Evolutionary conservation across 2,329 filamentous ascomycete species (phyloP).

Genomic region (Fusarium odoratissimum): DNA sequence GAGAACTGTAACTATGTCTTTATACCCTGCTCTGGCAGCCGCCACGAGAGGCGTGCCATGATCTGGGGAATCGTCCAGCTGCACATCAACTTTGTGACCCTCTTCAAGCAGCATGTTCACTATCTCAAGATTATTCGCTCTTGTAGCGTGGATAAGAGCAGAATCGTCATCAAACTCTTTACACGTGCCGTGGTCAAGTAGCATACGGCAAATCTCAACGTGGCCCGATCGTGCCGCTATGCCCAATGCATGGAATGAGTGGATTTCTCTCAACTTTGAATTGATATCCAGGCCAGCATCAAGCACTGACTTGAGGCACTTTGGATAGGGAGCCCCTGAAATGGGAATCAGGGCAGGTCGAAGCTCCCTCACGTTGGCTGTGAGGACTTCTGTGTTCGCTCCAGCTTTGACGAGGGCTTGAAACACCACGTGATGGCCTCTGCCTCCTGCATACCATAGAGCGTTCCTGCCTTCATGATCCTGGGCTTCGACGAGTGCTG

Average conservation of each 20-base stretch:
- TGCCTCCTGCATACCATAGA: not conserved
- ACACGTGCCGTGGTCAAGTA: not conserved
- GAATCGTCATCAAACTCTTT: not conserved
- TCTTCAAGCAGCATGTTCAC: not conserved
- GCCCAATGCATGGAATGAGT: not conserved
- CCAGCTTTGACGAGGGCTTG: not conserved
- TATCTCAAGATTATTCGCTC: not conserved
- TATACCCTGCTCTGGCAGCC: not conserved
- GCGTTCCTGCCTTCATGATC: not conserved
- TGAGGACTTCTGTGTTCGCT: not conserved
- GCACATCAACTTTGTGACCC: not conserved
- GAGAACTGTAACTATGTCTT: not conserved
- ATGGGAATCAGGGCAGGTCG: not conserved
- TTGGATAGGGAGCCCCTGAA: not conserved
- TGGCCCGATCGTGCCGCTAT: rapidly evolving
- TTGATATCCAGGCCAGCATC: not conserved
- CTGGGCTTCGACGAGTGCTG: not conserved
- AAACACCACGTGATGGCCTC: not conserved
- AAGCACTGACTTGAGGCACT: not conserved
- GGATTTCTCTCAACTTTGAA: not conserved
- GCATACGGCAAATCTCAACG: not conserved
- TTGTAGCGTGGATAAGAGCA: not conserved
- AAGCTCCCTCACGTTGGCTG: not conserved
- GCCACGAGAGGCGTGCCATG: not conserved
- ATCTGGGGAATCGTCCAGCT: not conserved